These are phyloP conservation scores for Fusarium oxysporum DNA, from an alignment of 2,329 filamentous ascomycete genomes.

Conservation along the genomic window DNA sequence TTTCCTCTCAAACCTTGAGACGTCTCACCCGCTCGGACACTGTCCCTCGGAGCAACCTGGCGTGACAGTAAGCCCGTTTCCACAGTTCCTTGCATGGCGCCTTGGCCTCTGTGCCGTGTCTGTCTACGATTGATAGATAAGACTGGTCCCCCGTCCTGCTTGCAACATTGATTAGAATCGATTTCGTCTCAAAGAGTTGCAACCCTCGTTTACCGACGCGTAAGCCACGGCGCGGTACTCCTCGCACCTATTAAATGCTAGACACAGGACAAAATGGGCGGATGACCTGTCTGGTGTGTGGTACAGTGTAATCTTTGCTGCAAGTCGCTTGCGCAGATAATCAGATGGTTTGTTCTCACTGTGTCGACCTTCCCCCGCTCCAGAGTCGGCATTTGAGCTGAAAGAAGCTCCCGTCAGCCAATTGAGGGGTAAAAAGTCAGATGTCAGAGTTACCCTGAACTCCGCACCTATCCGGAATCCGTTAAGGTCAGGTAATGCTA, in stretches of 20 bases:
- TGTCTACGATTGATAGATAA: neutral
- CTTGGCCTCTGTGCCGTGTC: neutral
- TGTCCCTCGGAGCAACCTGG: neutral
- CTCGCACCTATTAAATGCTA: neutral
- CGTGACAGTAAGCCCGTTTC: neutral
- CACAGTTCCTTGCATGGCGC: neutral
- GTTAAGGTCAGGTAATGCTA: neutral
- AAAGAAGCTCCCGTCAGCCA: neutral
- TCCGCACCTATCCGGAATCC: neutral
- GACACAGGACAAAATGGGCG: neutral
- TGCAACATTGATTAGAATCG: neutral
- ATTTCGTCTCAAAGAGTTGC: neutral
- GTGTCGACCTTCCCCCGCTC: neutral
- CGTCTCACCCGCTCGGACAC: neutral
- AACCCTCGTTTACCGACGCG: neutral
- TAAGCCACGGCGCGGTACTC: slow-evolving; percentile 10
- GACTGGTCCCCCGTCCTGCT: neutral
- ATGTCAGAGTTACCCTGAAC: neutral
- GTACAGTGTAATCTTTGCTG: neutral
- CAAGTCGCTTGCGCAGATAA: neutral
- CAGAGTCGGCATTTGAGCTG: neutral
- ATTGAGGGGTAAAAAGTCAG: slow-evolving; percentile 6
- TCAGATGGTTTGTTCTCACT: neutral
- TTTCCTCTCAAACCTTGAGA: neutral
- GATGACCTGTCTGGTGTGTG: neutral